Conservation (phyloP, 2,329 filamentous ascomycete genomes). For the Cordyceps tenuipes region DNA sequence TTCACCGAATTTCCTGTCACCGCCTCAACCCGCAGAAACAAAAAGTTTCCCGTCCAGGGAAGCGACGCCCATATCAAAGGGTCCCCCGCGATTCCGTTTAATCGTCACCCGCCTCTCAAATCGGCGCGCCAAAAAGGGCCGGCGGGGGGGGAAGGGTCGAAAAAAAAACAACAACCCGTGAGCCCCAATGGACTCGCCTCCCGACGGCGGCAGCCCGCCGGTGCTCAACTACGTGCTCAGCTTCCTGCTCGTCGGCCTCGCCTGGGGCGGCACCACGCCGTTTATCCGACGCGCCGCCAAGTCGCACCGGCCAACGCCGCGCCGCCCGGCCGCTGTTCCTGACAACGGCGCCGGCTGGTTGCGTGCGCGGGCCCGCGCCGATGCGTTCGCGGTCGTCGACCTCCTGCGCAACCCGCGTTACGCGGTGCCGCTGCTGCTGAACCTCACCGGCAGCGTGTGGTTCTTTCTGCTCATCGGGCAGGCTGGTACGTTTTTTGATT, state of each 20-base stretch:
- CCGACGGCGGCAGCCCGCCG: slow-evolving; percentile 31
- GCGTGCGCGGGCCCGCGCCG: slow-evolving; percentile 51
- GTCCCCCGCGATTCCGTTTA: too few species aligned
- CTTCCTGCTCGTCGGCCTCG: slow-evolving; percentile 83
- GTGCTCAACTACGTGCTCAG: slow-evolving; percentile 77
- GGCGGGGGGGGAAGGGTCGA: too few species aligned
- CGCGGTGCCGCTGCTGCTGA: slow-evolving; percentile 74
- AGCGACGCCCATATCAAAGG: too few species aligned
- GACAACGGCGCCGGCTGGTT: slow-evolving; percentile 50
- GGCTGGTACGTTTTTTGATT: slow-evolving; percentile 58
- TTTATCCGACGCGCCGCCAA: slow-evolving; percentile 86
- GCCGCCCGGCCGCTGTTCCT: too few species aligned
- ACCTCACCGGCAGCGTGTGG: slow-evolving; percentile 90
- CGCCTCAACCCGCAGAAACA: too few species aligned
- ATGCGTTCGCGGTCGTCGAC: slow-evolving; percentile 69
- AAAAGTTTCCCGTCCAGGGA: too few species aligned
- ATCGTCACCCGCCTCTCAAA: too few species aligned
- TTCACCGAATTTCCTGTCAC: neutral
- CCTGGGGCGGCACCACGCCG: slow-evolving; percentile 86
- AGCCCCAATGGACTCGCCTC: neutral
- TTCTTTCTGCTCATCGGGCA: slow-evolving; percentile 92
- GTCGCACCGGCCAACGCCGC: slow-evolving; percentile 57
- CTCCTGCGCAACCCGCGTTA: slow-evolving; percentile 75
- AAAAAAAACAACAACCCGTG: too few species aligned
- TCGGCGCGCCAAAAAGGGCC: too few species aligned